A percentile compares a stretch with the other conserved stretches of the same genome.
Conservation (phyloP, 2,329 filamentous ascomycete species). For the Pezicula rhizophila region DNA sequence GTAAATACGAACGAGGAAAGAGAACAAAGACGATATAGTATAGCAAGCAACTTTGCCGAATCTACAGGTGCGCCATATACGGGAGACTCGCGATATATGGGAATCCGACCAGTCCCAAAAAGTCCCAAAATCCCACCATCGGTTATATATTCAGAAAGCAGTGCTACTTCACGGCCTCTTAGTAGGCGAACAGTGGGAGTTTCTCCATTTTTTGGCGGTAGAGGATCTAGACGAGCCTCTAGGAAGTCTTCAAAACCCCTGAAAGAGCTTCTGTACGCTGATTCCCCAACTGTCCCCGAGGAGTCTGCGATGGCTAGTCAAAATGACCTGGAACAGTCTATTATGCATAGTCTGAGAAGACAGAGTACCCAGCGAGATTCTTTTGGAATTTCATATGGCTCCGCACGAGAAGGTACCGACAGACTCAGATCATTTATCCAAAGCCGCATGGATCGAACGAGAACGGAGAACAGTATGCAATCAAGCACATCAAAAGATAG, state of each 20-base stretch:
- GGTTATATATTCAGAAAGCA: conserved; percentile 5
- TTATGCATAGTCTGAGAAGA: conserved; percentile 5
- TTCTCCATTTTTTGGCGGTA: conserved; percentile 24
- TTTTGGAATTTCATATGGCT: conserved; percentile 18
- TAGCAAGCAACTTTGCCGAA: conserved; percentile 12
- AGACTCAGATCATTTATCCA: conserved; percentile 20
- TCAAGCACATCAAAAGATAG: conserved; percentile 17
- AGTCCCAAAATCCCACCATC: conserved; percentile 9
- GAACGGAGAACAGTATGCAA: conserved; percentile 12
- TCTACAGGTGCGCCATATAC: conserved; percentile 12
- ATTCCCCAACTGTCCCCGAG: conserved; percentile 22
- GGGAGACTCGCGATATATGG: conserved; percentile 2
- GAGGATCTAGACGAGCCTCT: conserved; percentile 11
- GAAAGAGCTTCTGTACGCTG: conserved; percentile 13
- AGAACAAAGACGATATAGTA: conserved; percentile 11
- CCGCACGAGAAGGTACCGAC: conserved; percentile 22
- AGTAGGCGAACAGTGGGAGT: conserved; percentile 18
- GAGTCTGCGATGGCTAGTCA: conserved; percentile 12
- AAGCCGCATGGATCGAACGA: conserved; percentile 9
- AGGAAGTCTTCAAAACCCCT: conserved; percentile 4
- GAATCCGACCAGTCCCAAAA: conserved; percentile 14
- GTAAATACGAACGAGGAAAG: conserved; percentile 7
- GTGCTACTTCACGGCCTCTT: conserved; percentile 13
- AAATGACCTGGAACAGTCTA: conserved; percentile 3
- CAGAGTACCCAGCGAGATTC: conserved; percentile 15